Evolutionary conservation across 306 rosid species (phyloP).

Genomic region (Cicer chorassanicum): DNA sequence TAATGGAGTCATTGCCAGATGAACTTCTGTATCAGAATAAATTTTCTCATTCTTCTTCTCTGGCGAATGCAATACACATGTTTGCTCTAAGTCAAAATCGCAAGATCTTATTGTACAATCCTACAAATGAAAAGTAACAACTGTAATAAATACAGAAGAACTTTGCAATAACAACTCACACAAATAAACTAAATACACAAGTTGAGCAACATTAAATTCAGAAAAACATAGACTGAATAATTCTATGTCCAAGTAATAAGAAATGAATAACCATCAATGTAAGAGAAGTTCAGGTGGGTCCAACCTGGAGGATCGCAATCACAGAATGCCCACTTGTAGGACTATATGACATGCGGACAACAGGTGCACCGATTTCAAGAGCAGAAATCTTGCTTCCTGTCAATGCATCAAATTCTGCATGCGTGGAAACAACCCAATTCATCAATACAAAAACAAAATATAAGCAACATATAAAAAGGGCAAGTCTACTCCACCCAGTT

Average conservation of each 20-base stretch:
- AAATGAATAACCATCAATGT: conserved; percentile 16
- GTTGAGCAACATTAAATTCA: conserved; percentile 5
- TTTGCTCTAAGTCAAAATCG: conserved; percentile 98
- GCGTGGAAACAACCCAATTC: conserved; percentile 40
- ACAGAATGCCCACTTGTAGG: conserved; percentile 91
- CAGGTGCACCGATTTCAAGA: conserved; percentile 89
- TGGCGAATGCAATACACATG: conserved; percentile 92
- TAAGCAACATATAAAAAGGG: conserved; percentile 6
- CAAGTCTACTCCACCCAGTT: conserved; percentile 16
- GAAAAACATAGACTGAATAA: conserved; percentile 10
- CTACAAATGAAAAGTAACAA: conserved; percentile 54
- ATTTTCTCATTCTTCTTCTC: conserved; percentile 85
- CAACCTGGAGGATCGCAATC: conserved; percentile 85
- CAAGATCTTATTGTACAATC: conserved; percentile 96
- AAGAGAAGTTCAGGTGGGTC: conserved; percentile 39
- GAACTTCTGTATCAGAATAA: conserved; percentile 87
- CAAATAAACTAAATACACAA: conserved; percentile 29
- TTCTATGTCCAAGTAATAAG: background rate
- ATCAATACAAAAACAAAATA: conserved; percentile 14
- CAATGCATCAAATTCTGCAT: conserved; percentile 85
- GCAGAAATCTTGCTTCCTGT: conserved; percentile 93
- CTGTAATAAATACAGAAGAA: conserved; percentile 37
- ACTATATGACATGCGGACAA: conserved; percentile 90
- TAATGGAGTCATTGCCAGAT: conserved; percentile 91
- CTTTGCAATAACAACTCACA: conserved; percentile 33